Evolutionary conservation across 192 early-diverging fungal species (phyloP), one percentile per base, ranked within the genome.

Genomic region (Podila minutissima): DNA sequence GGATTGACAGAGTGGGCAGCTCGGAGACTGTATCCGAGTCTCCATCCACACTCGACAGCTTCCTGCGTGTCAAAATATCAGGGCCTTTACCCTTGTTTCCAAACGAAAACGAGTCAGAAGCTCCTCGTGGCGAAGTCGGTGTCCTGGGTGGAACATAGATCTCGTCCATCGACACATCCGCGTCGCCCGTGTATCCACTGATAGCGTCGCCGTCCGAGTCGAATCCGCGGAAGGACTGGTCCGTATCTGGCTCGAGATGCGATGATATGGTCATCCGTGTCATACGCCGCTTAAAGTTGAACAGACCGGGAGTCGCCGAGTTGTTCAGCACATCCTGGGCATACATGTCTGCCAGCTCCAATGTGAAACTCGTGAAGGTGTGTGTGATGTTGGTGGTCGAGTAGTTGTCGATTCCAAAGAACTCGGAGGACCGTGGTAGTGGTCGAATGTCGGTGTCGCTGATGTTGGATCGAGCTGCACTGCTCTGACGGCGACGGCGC

Each of bases 181-280:
- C 77, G 67, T 81, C 77, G 19, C 77, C 77, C 2, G 71, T 81
- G 37, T 81, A 81, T 8, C 77, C 77, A 26, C 71, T 73, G 59
- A 81, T 72, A 4, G 77, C 77, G 69, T 81, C 77, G 2, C 76
- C 76, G 48, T 81, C 77, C 12, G 77, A 81, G 29, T 81, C 77
- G 55, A 81, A 81, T 24, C 66, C 71, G 8, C 66, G 66, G 67
- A 81, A 81, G 15, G 72, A 66, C 2, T 68, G 66, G 53, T 55
- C 53, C 53, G 53, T 26, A 10, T 55, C 53, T 24, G 24, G 24
- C 53, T 55, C 32, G 62, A 19, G n/a, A 41, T 41, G 35, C 19
- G 31, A 35, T 37, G 31, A 35, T 7, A 29, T 29, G 62, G 33
- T 35, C 64, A 78, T 46, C 5, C 75, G 48, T 10, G 69, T 51